phyloP scores from a whole-genome alignment of 2,329 filamentous ascomycete species.

The Myrmaecium sp. region DNA sequence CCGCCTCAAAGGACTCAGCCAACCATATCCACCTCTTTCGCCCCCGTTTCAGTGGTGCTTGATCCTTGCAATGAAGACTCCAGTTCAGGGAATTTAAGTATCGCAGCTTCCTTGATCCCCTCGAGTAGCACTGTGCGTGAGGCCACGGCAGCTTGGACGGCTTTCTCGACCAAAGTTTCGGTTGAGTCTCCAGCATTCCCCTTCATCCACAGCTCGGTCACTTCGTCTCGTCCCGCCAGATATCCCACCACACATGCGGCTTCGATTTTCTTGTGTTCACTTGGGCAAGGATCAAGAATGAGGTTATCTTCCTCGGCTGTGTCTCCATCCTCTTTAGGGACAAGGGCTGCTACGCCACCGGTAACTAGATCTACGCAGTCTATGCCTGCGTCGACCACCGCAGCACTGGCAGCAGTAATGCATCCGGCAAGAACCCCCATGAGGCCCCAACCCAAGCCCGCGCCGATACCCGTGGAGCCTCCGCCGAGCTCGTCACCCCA shows the following conservation, averaged over 20 bases:
- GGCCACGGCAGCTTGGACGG: constrained; percentile 44
- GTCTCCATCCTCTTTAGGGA: constrained; percentile 25
- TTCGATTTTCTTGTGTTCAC: constrained; percentile 59
- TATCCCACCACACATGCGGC: constrained; percentile 86
- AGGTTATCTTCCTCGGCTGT: constrained; percentile 29
- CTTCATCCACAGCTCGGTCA: constrained; percentile 90
- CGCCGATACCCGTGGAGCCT: constrained; percentile 23
- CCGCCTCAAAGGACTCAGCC: too few relatives aligned
- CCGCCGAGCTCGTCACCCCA: constrained; percentile 39
- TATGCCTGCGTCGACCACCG: constrained; percentile 85
- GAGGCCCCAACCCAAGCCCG: constrained; percentile 55
- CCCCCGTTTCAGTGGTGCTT: too few relatives aligned
- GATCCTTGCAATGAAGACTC: too few relatives aligned
- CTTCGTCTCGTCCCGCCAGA: constrained; percentile 69
- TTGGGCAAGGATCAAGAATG: constrained; percentile 66
- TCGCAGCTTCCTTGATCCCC: constrained; percentile 36
- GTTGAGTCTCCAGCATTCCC: constrained; percentile 38
- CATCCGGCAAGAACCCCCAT: constrained; percentile 87
- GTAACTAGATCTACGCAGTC: constrained; percentile 85
- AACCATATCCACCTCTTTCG: too few relatives aligned
- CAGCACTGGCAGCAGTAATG: constrained; percentile 84
- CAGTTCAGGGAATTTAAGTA: constrained; percentile 13
- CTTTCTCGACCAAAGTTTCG: constrained; percentile 43
- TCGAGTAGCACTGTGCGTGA: constrained; percentile 43
- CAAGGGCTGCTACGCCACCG: constrained; percentile 74